Base-by-base conservation (phyloP, 1,139 yeast species). In the Ogataea hybrid region DNA sequence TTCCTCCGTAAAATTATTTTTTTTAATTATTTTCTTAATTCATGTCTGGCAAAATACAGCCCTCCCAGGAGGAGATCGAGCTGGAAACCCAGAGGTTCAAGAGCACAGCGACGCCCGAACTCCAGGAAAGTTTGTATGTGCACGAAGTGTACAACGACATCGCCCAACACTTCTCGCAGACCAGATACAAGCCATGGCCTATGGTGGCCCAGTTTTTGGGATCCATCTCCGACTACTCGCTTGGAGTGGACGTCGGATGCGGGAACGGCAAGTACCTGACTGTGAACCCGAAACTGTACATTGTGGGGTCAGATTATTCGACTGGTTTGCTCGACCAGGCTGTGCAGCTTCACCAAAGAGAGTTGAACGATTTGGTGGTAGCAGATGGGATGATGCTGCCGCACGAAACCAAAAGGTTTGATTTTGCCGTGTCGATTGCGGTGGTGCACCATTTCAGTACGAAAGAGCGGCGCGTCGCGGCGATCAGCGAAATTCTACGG, bases 151-250 rank as follows among this genome's bases (percentile, higher is more conserved):
- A 92, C 66, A 86, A 92, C 57, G 86, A 86, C 49, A 92, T 92
- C 28, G 98, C 98, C 0, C 58, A 81, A 10, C 98, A 94, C 62
- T 92, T 92, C 62, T 89, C 97, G 3, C 83, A 84, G 52, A 92
- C 98, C 0, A 68, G 98, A 31, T 92, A 89, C 65, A 90, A 87
- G 67, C 97, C 97, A 21, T 92, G 98, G 98, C 98, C 98, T 5
- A 81, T 89, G 12, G 98, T 94, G 14, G 87, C 85, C 42, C 65
- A 71, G 48, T 92, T 84, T 58, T 66, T 92, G 37, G 60, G 56
- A 16, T 54, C 49, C 6, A 63, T 67, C 41, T 42, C 53, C 3
- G 64, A 64, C 28, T 64, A 68, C 44, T 58, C 73, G 1, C 35
- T 77, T 3, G 83, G 83, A 3, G 57, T 77, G 23, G 94, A 85